Evolutionary conservation across 2,329 filamentous ascomycete genomes (phyloP), one percentile per base, ranked within the genome.

Genomic region (Monilinia vaccinii-corymbosi): DNA sequence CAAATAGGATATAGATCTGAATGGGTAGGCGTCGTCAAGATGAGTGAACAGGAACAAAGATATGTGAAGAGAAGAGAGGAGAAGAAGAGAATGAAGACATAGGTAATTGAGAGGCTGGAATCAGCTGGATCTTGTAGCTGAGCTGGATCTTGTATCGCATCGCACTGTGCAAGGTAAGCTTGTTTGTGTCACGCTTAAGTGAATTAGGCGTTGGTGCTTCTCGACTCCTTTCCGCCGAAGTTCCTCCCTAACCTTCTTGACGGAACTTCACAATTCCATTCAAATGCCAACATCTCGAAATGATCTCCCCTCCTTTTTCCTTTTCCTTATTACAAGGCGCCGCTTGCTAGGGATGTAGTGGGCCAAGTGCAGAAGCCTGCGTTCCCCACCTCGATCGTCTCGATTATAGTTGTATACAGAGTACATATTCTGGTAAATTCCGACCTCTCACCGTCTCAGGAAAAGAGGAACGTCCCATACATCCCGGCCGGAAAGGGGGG

Each of bases 111-210:
- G 25, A 23, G 21, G 51, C n/a, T n/a, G n/a, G 51, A 32, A 53
- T 53, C 51, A 23, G 51, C 51, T 53, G 38, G 38, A 38, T 53
- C 51, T 44, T 53, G n/a, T 53, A 53, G 38, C 51, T 53, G 38
- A 44, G 18, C 14, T 53, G 31, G 51, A 53, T 16, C 32, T 53
- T 38, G 51, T 36, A 4, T n/a, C n/a, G 51, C 51, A 44, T 44
- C 44, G 51, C 38, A 32, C 51, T 42, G 36, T 42, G 50, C 52
- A 56, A 45, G 52, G 52, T 45, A 56, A n/a, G 49, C 49, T 40
- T n/a, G 28, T n/a, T 2, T 53, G 23, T 18, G 16, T 28, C 28
- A 40, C 25, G 36, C 36, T 31, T 42, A 21, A n/a, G n/a, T n/a
- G n/a, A n/a, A n/a, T n/a, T n/a, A n/a, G 18, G 18, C 25, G 10